These are phyloP conservation scores for Chionographis japonica DNA, from an alignment of 106 monocot species.

Conservation along the genomic window DNA sequence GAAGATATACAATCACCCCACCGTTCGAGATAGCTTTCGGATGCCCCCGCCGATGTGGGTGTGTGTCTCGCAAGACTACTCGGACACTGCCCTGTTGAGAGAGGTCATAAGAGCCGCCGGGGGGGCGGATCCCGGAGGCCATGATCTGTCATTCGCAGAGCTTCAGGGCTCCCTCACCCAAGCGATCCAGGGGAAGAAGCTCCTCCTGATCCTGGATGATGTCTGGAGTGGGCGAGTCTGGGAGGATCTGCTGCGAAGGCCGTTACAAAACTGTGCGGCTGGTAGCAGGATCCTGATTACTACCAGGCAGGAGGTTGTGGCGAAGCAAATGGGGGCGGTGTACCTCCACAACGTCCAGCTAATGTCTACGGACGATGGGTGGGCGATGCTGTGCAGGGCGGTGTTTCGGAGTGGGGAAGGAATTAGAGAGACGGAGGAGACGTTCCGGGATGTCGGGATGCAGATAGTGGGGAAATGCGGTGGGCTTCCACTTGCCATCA, in stretches of 20 bases:
- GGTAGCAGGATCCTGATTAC: constrained; percentile 8
- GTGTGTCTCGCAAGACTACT: constrained; percentile 4
- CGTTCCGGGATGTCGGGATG: neutral
- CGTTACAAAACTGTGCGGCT: neutral
- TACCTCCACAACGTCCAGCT: too few relatives aligned
- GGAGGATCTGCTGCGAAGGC: neutral
- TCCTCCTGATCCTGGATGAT: constrained; percentile 16
- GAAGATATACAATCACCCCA: constrained; percentile 13
- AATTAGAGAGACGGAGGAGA: neutral
- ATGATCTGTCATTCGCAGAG: neutral
- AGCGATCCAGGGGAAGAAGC: neutral
- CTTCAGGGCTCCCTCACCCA: neutral
- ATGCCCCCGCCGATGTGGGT: constrained; percentile 4
- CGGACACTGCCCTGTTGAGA: neutral
- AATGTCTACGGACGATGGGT: too few relatives aligned
- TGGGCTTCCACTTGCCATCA: constrained; percentile 20
- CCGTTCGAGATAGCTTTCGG: neutral
- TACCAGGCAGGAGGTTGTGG: neutral
- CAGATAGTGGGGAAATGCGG: constrained; percentile 13
- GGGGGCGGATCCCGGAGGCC: neutral
- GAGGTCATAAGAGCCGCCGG: neutral
- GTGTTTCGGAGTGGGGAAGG: neutral
- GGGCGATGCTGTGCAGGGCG: neutral
- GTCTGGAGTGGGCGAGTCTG: constrained; percentile 6
- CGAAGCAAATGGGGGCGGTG: neutral